Evolutionary conservation across 2,329 filamentous ascomycete species (phyloP).

Genomic region (Immersiporthe knoxdaviesiana): DNA sequence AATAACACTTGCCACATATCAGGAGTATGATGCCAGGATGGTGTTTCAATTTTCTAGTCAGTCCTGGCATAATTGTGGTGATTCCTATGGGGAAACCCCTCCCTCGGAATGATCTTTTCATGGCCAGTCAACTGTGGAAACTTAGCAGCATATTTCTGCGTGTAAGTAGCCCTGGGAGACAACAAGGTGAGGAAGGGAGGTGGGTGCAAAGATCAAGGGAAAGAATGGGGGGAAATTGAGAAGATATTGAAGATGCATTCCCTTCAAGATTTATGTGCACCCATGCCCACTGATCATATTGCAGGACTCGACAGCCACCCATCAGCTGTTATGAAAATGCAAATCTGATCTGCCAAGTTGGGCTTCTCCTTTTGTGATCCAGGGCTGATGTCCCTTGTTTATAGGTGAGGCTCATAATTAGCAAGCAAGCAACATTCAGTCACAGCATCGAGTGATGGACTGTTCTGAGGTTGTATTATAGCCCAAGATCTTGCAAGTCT

Average conservation of each 20-base stretch:
- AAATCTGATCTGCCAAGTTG: too few relatives aligned
- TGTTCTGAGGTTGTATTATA: too few relatives aligned
- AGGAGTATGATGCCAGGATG: background rate
- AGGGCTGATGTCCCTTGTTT: too few relatives aligned
- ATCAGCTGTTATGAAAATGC: too few relatives aligned
- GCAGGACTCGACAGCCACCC: background rate
- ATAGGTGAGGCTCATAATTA: too few relatives aligned
- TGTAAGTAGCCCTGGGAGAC: too few relatives aligned
- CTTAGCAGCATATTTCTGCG: background rate
- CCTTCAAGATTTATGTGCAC: too few relatives aligned
- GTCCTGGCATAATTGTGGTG: background rate
- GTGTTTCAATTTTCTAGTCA: background rate
- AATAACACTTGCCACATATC: background rate
- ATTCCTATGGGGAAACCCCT: background rate
- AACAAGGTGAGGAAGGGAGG: too few relatives aligned
- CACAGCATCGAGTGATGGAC: background rate
- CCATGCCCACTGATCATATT: too few relatives aligned
- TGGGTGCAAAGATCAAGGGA: background rate
- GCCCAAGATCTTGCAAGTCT: too few relatives aligned
- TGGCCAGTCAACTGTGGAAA: background rate
- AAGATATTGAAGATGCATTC: too few relatives aligned
- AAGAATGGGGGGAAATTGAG: background rate
- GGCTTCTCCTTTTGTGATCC: too few relatives aligned
- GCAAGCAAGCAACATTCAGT: background rate
- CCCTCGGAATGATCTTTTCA: background rate